phyloP scores from a whole-genome alignment of 345 rosid species.

The Brassica nigra region DNA sequence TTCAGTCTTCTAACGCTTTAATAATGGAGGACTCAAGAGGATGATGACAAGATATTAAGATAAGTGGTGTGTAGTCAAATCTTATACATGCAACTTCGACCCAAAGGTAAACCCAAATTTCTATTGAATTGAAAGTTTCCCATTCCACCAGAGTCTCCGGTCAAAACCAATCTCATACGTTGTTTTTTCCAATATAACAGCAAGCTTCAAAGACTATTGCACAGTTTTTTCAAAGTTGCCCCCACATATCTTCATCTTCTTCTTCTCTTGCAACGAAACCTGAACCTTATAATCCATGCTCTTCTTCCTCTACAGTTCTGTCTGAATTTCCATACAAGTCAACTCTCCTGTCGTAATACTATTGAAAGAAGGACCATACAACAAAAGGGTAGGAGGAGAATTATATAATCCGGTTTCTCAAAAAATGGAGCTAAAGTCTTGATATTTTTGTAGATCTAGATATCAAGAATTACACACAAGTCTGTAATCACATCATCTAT shows the following conservation, averaged over 20 bases:
- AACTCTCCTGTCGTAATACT: constrained; percentile 29
- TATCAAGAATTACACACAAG: constrained; percentile 8
- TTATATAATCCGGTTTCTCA: neutral
- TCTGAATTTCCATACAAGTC: constrained; percentile 30
- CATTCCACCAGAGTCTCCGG: constrained; percentile 28
- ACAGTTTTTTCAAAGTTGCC: constrained; percentile 13
- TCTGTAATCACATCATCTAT: constrained; percentile 14
- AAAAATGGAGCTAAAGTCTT: constrained; percentile 16
- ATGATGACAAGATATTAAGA: neutral
- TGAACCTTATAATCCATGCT: constrained; percentile 8
- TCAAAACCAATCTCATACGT: constrained; percentile 24
- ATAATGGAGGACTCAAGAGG: constrained; percentile 10
- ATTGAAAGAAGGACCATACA: constrained; percentile 11
- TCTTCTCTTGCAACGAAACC: constrained; percentile 7
- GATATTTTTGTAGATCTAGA: constrained; percentile 26
- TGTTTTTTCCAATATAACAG: constrained; percentile 22
- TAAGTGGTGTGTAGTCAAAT: constrained; percentile 24
- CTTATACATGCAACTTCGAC: constrained; percentile 25
- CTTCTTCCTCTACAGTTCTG: constrained; percentile 16
- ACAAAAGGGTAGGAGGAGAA: constrained; percentile 15
- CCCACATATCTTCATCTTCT: constrained; percentile 21
- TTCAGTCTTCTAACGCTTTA: neutral
- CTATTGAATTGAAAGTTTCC: constrained; percentile 30
- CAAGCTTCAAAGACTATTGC: constrained; percentile 35
- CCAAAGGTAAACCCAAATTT: constrained; percentile 26